Conservation (phyloP, 805 yeast species). For the Yueomyces sp. region DNA sequence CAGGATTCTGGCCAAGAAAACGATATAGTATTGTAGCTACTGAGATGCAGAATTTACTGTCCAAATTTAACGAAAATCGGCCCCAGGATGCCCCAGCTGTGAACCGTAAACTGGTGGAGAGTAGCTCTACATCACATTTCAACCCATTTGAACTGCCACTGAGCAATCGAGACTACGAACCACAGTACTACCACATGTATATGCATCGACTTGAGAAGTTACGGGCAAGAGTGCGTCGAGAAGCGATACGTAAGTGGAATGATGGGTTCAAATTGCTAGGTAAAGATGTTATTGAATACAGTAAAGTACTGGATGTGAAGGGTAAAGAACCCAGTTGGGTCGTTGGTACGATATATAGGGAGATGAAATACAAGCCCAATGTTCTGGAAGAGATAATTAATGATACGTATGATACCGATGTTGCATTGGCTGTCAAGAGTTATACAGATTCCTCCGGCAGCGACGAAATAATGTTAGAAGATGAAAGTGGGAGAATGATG, state of each 20-base stretch:
- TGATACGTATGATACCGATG: conserved; percentile 23
- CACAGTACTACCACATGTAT: conserved; percentile 49
- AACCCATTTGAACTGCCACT: conserved; percentile 16
- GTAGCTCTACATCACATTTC: not conserved
- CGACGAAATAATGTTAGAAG: conserved; percentile 68
- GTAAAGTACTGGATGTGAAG: conserved; percentile 30
- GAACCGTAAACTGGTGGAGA: not conserved
- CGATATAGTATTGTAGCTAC: too few relatives aligned
- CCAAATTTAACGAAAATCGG: conserved; percentile 6
- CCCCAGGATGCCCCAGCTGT: conserved; percentile 1
- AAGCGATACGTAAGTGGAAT: conserved; percentile 46
- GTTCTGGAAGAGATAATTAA: conserved; percentile 68
- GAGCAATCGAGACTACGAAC: conserved; percentile 31
- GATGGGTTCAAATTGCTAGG: conserved; percentile 28
- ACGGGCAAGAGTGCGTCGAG: conserved; percentile 32
- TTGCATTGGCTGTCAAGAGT: conserved; percentile 21
- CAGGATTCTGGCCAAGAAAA: too few relatives aligned
- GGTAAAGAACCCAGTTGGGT: conserved; percentile 52
- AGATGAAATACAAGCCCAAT: conserved; percentile 74
- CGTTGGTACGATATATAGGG: conserved; percentile 75
- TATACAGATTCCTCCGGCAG: conserved; percentile 41
- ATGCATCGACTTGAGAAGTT: conserved; percentile 36
- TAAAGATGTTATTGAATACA: conserved; percentile 26
- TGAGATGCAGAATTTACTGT: conserved; percentile 6
- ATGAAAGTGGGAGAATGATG: conserved; percentile 79